Evolutionary conservation across 2,329 filamentous ascomycete genomes (phyloP).

Genomic region (Beauveria varroae): DNA sequence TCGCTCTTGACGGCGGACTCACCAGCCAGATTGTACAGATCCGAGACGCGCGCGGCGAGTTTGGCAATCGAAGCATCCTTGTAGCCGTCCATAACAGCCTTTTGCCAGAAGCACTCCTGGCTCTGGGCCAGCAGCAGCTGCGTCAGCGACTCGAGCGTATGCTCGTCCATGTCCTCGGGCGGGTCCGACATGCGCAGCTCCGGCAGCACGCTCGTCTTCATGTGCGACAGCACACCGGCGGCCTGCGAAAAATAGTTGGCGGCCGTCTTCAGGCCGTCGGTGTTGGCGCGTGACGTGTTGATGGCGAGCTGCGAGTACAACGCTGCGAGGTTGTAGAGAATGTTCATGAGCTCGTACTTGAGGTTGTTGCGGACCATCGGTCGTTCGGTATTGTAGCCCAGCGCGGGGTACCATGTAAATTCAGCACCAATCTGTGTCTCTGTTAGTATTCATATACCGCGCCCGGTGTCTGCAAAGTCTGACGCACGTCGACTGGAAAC

Average conservation of each 20-base stretch:
- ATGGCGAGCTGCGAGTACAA: conserved; percentile 90
- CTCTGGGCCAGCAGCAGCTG: conserved; percentile 84
- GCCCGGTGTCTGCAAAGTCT: neutral
- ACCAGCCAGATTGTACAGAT: conserved; percentile 77
- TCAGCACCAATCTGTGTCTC: conserved; percentile 73
- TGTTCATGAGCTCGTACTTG: conserved; percentile 80
- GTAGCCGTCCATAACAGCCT: conserved; percentile 86
- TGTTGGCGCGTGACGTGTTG: conserved; percentile 65
- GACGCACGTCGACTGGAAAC: conserved; percentile 79
- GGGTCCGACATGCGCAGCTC: conserved; percentile 74
- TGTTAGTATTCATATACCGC: conserved; percentile 8
- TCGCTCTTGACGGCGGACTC: conserved; percentile 86
- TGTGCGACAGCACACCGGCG: conserved; percentile 73
- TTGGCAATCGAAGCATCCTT: conserved; percentile 91
- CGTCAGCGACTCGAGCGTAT: conserved; percentile 75
- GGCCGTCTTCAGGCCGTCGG: conserved; percentile 78
- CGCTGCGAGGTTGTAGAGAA: conserved; percentile 87
- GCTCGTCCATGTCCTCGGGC: conserved; percentile 90
- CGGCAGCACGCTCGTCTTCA: conserved; percentile 69
- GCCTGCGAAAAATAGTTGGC: conserved; percentile 86
- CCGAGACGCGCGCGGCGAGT: conserved; percentile 80
- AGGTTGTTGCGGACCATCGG: conserved; percentile 60
- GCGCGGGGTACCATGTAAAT: conserved; percentile 90
- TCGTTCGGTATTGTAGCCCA: conserved; percentile 80
- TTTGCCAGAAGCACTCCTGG: conserved; percentile 98